Evolutionary conservation across 1,284 basidiomycete species (phyloP).

Genomic region (Agaricales sp.): DNA sequence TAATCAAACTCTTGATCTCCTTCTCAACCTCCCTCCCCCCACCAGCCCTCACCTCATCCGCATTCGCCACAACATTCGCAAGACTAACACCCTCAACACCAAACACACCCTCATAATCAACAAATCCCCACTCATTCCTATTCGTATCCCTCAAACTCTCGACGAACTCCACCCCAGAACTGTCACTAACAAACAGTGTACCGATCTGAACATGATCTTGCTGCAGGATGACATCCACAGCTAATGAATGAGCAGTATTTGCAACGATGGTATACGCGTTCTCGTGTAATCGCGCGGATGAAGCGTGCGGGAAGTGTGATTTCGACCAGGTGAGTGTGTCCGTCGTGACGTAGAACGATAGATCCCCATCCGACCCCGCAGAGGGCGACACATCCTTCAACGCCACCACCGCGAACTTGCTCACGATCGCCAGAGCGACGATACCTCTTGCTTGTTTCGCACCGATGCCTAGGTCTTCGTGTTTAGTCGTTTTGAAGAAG

Average conservation of each 20-base stretch:
- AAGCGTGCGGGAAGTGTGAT: slow-evolving; percentile 80
- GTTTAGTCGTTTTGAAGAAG: slow-evolving; percentile 63
- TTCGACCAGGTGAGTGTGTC: slow-evolving; percentile 78
- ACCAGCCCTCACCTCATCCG: slow-evolving; percentile 68
- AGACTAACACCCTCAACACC: slow-evolving; percentile 92
- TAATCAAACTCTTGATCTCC: slow-evolving; percentile 69
- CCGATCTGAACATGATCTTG: slow-evolving; percentile 62
- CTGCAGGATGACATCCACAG: slow-evolving; percentile 85
- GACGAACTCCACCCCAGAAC: slow-evolving; percentile 93
- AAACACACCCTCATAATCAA: slow-evolving; percentile 89
- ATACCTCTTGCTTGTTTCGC: slow-evolving; percentile 73
- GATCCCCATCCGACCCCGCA: slow-evolving; percentile 45
- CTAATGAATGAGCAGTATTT: slow-evolving; percentile 84
- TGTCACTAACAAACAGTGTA: slow-evolving; percentile 90
- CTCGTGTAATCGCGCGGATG: slow-evolving; percentile 68
- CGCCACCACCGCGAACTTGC: slow-evolving; percentile 85
- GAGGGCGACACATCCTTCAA: slow-evolving; percentile 60
- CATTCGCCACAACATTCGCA: slow-evolving; percentile 81
- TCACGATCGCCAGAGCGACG: slow-evolving; percentile 82
- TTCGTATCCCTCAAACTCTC: slow-evolving; percentile 87
- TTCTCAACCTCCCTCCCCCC: slow-evolving; percentile 35
- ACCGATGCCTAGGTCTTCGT: slow-evolving; percentile 79
- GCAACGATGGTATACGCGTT: slow-evolving; percentile 96
- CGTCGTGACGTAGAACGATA: slow-evolving; percentile 78
- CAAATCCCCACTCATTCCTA: slow-evolving; percentile 78